These are phyloP conservation scores for Loxodes magnus DNA, from an alignment of 73 alveolate species.

Conservation along the genomic window DNA sequence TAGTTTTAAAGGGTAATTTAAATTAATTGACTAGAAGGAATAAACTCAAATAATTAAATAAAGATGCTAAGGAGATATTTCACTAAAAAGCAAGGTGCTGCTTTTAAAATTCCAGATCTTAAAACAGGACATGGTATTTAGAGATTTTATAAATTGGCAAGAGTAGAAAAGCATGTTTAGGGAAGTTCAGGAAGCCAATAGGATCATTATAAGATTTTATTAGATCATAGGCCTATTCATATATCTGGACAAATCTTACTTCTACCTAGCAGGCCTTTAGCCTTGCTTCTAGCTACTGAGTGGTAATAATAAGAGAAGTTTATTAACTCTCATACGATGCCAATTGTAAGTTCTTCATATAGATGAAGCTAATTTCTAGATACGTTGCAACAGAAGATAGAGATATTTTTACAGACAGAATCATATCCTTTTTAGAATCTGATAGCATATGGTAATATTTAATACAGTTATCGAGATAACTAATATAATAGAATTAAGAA, in stretches of 20 bases:
- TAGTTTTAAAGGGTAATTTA: too few relatives aligned
- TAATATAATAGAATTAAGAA: background rate
- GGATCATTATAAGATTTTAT: too few relatives aligned
- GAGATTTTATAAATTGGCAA: conserved; percentile 7
- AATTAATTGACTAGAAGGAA: too few relatives aligned
- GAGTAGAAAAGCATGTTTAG: background rate
- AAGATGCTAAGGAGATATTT: too few relatives aligned
- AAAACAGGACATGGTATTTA: conserved; percentile 5
- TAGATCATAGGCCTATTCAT: too few relatives aligned
- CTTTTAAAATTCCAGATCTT: background rate
- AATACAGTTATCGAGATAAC: conserved; percentile 11
- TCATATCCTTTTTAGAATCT: background rate
- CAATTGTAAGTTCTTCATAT: conserved; percentile 2
- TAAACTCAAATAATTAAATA: too few relatives aligned
- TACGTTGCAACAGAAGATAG: background rate
- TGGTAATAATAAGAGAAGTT: conserved; percentile 6
- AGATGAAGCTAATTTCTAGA: background rate
- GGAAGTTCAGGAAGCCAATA: background rate
- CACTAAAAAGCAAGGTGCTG: too few relatives aligned
- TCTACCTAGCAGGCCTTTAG: conserved; percentile 5
- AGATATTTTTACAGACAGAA: background rate
- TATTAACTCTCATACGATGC: background rate
- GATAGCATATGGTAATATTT: conserved; percentile 2
- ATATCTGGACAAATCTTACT: background rate
- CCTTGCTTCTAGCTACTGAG: conserved; percentile 5